Percentiles rank a stretch among this genome's conserved stretches.
Evolutionary conservation across 768 basidiomycete species (phyloP).

Genomic region (Leccinum truebloodii): DNA sequence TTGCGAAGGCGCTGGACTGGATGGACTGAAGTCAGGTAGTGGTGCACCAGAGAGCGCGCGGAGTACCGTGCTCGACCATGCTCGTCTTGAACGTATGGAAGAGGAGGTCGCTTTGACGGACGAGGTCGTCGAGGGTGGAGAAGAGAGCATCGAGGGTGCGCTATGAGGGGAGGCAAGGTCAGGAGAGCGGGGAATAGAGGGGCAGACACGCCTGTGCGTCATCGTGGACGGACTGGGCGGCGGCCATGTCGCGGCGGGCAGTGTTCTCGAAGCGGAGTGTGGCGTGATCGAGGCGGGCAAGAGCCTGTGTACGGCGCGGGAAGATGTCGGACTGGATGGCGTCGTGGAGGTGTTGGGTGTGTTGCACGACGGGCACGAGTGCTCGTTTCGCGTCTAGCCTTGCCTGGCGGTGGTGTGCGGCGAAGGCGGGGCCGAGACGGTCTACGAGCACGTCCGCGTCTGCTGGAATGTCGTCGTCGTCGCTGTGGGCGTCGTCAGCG

Average conservation of each 20-base stretch:
- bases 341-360: slow-evolving; percentile 39
- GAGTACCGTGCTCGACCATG: slow-evolving; percentile 50
- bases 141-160: slow-evolving; percentile 42
- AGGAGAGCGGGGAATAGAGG: slow-evolving; percentile 4
- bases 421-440: slow-evolving; percentile 43
- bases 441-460: slow-evolving; percentile 49
- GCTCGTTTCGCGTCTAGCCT: slow-evolving; percentile 35
- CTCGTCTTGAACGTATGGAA: slow-evolving; percentile 49
- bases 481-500: slow-evolving; percentile 17
- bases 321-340: slow-evolving; percentile 36
- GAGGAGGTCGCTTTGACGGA: slow-evolving; percentile 47
- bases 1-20: slow-evolving; percentile 48
- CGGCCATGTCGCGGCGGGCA: slow-evolving; percentile 44
- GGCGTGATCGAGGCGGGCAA: slow-evolving; percentile 55
- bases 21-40: slow-evolving; percentile 9
- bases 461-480: slow-evolving; percentile 40
- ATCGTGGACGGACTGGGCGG: slow-evolving; percentile 39
- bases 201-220: slow-evolving; percentile 45
- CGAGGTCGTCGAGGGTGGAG: slow-evolving; percentile 49
- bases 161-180: slow-evolving; percentile 35
- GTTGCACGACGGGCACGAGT: slow-evolving; percentile 37
- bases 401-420: slow-evolving; percentile 29
- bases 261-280: slow-evolving; percentile 53
- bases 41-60: slow-evolving; percentile 1
- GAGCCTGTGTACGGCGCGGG: slow-evolving; percentile 36